phyloP scores from a whole-genome alignment of 1,139 yeast species.

The Scheffersomyces cryptocercus region DNA sequence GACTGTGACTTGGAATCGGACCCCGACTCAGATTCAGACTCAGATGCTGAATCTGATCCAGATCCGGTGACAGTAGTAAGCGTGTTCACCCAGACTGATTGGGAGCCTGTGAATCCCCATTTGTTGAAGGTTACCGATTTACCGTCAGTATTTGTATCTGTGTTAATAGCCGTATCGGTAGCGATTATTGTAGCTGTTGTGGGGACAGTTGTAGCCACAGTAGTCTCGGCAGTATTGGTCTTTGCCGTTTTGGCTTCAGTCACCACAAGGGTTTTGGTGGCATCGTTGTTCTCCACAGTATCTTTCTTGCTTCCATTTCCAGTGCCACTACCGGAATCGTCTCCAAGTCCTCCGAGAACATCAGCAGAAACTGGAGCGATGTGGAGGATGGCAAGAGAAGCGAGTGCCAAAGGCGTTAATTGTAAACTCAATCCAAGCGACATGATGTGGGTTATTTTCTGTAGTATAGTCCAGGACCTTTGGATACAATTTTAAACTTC shows the following conservation, averaged over 20 bases:
- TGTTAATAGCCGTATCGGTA: slow-evolving; percentile 9
- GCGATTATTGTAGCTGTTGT: slow-evolving; percentile 9
- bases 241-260: too few relatives aligned
- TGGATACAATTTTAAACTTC: too few relatives aligned
- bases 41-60: slow-evolving; percentile 9
- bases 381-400: background rate
- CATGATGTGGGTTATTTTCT: background rate
- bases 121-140: slow-evolving; percentile 32
- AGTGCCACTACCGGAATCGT: background rate
- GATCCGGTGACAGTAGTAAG: slow-evolving; percentile 7
- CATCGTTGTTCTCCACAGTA: background rate
- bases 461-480: too few relatives aligned
- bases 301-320: background rate
- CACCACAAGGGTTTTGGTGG: background rate
- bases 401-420: background rate
- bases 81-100: slow-evolving; percentile 33
- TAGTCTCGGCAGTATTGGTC: background rate
- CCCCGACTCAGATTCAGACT: slow-evolving; percentile 10
- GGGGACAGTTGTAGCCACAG: slow-evolving; percentile 11
- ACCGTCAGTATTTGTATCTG: slow-evolving; percentile 16
- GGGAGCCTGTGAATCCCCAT: slow-evolving; percentile 47
- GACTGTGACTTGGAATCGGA: slow-evolving; percentile 4
- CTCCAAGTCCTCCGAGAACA: background rate
- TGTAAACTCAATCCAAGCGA: background rate
- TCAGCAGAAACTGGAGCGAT: background rate